Conservation (phyloP, 768 basidiomycete species). For the Xanthoconium purpureum region DNA sequence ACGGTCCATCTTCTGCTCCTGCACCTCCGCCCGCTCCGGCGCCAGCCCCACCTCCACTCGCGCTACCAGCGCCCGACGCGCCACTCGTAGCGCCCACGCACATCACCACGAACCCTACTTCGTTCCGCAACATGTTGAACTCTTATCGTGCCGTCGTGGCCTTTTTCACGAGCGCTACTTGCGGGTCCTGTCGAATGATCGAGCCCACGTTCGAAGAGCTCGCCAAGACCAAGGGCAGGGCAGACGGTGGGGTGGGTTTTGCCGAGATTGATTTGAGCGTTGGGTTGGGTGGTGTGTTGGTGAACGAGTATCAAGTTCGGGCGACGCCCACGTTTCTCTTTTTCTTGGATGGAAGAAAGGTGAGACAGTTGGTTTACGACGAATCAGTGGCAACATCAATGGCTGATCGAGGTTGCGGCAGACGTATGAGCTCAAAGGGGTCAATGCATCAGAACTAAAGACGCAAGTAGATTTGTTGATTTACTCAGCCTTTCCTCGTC, state of each 20-base stretch:
- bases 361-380: slow-evolving; percentile 22
- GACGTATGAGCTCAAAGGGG: slow-evolving; percentile 72
- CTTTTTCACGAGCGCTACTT: slow-evolving; percentile 76
- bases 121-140: slow-evolving; percentile 62
- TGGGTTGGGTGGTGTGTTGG: slow-evolving; percentile 60
- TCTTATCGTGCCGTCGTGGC: slow-evolving; percentile 72
- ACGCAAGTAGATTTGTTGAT: slow-evolving; percentile 73
- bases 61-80: slow-evolving; percentile 37
- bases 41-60: slow-evolving; percentile 18
- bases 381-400: not conserved
- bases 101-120: slow-evolving; percentile 68
- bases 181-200: slow-evolving; percentile 79
- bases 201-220: slow-evolving; percentile 81
- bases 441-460: slow-evolving; percentile 62
- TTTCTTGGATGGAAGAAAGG: slow-evolving; percentile 75
- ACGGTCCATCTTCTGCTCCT: slow-evolving; percentile 3
- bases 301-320: slow-evolving; percentile 57
- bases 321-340: slow-evolving; percentile 91
- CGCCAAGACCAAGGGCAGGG: slow-evolving; percentile 57
- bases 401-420: slow-evolving; percentile 26
- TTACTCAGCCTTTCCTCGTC: slow-evolving; percentile 79
- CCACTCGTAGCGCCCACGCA: slow-evolving; percentile 62
- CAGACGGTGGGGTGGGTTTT: slow-evolving; percentile 56
- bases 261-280: slow-evolving; percentile 80
- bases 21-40: slow-evolving; percentile 8